These are phyloP conservation scores for Rugonectria rugulosa DNA, from an alignment of 2,329 filamentous ascomycete species.

Conservation along the genomic window DNA sequence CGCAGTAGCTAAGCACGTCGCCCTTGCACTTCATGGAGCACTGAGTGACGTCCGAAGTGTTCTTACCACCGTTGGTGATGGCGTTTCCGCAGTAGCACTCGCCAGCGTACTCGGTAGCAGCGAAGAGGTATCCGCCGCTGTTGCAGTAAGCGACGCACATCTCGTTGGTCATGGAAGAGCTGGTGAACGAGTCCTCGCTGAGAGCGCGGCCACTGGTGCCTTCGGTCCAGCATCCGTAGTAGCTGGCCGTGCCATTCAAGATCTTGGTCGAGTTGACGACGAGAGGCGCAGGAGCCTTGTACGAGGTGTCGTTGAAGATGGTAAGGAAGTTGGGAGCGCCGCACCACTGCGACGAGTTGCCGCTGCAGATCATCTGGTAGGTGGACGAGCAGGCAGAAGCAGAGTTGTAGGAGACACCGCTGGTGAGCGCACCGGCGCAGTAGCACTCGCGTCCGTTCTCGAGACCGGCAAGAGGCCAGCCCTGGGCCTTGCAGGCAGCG, in stretches of 20 bases:
- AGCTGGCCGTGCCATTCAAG: conserved; percentile 25
- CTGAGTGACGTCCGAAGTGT: conserved; percentile 28
- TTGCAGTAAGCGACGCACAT: conserved; percentile 41
- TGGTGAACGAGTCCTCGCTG: conserved; percentile 15
- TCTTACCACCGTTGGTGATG: conserved; percentile 22
- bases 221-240: conserved; percentile 31
- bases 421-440: conserved; percentile 24
- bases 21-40: conserved; percentile 39
- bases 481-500: conserved; percentile 28
- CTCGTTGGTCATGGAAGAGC: conserved; percentile 23
- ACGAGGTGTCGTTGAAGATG: conserved; percentile 34
- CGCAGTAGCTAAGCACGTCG: conserved; percentile 33
- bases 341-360: conserved; percentile 34
- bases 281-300: conserved; percentile 22
- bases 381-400: conserved; percentile 21
- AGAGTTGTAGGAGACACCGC: conserved; percentile 28
- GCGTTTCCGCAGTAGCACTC: conserved; percentile 45
- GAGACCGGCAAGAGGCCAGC: conserved; percentile 31
- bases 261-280: conserved; percentile 29
- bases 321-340: conserved; percentile 30
- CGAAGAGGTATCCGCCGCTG: conserved; percentile 40
- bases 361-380: conserved; percentile 30
- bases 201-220: conserved; percentile 25
- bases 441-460: conserved; percentile 34
- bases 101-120: conserved; percentile 45